Evolutionary conservation across 2,329 filamentous ascomycete species (phyloP).

Genomic region (Exserohilum rostratum): DNA sequence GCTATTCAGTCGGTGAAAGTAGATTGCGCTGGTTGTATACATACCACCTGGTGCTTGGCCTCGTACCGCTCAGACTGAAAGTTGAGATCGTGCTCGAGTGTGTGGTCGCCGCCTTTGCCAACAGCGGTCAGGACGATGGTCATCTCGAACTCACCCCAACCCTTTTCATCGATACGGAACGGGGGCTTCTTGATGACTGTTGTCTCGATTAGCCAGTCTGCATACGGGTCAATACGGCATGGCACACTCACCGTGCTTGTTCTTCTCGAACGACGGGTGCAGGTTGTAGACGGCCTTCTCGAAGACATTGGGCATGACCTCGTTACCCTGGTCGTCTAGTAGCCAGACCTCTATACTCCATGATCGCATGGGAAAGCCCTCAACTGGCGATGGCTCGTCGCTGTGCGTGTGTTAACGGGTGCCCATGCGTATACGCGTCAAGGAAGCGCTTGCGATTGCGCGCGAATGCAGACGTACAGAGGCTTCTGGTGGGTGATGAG

Average conservation of each 20-base stretch:
- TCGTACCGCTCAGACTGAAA: constrained; percentile 85
- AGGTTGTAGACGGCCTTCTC: constrained; percentile 92
- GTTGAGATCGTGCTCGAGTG: constrained; percentile 87
- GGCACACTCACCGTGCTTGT: constrained; percentile 71
- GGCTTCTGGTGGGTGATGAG: constrained; percentile 90
- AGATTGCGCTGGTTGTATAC: constrained; percentile 33
- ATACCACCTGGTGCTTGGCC: constrained; percentile 73
- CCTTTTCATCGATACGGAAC: constrained; percentile 89
- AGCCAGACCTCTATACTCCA: constrained; percentile 90
- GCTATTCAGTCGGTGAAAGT: not conserved
- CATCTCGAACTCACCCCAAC: constrained; percentile 99
- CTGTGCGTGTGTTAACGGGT: constrained; percentile 52
- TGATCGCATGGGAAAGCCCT: constrained; percentile 88
- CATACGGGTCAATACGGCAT: not conserved
- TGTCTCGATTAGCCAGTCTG: not conserved
- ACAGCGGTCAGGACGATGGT: constrained; percentile 79
- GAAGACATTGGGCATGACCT: constrained; percentile 82
- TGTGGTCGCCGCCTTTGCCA: constrained; percentile 83
- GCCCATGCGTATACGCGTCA: constrained; percentile 15
- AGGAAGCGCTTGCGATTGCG: constrained; percentile 22
- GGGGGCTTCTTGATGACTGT: constrained; percentile 76
- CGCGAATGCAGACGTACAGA: constrained; percentile 66
- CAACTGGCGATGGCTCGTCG: constrained; percentile 78
- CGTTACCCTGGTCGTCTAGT: constrained; percentile 83
- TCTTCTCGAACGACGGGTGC: constrained; percentile 90